phyloP scores from a whole-genome alignment of 768 basidiomycete genomes.

The Boletus rufocinnamomeus region DNA sequence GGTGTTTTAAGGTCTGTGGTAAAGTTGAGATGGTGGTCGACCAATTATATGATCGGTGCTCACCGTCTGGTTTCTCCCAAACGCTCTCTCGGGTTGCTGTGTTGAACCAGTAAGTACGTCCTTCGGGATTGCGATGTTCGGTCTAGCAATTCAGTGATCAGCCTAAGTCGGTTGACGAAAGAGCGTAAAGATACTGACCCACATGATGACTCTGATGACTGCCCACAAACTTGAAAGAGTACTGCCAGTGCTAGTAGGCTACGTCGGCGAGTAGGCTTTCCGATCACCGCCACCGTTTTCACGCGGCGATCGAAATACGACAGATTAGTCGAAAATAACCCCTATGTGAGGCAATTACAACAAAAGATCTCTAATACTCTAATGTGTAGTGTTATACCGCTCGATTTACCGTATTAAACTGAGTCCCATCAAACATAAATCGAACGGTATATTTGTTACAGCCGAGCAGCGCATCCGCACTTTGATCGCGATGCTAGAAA shows the following conservation, averaged over 20 bases:
- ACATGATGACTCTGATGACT: constrained; percentile 25
- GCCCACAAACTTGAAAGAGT: constrained; percentile 3
- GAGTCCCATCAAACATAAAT: too few relatives aligned
- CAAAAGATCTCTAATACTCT: too few relatives aligned
- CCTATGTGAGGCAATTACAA: not conserved
- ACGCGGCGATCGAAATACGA: constrained; percentile 24
- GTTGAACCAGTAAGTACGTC: constrained; percentile 99
- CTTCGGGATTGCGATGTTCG: constrained; percentile 92
- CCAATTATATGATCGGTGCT: constrained; percentile 22
- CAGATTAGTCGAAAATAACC: not conserved
- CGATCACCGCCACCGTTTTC: constrained; percentile 13
- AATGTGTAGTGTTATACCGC: too few relatives aligned
- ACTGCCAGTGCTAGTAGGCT: too few relatives aligned
- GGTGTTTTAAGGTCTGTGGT: constrained; percentile 80
- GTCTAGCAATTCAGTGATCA: constrained; percentile 51
- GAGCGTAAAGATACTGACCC: constrained; percentile 28
- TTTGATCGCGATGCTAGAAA: not conserved
- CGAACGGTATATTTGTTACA: not conserved
- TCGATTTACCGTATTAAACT: too few relatives aligned
- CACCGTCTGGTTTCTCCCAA: constrained; percentile 98
- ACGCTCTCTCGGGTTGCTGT: constrained; percentile 85
- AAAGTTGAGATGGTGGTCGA: constrained; percentile 7
- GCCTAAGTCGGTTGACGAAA: not conserved
- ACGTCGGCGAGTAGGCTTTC: not conserved
- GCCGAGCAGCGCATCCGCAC: not conserved